Evolutionary conservation across 345 rosid species (phyloP), one percentile per base, ranked within the genome.

Genomic region (Sonneratia alba): DNA sequence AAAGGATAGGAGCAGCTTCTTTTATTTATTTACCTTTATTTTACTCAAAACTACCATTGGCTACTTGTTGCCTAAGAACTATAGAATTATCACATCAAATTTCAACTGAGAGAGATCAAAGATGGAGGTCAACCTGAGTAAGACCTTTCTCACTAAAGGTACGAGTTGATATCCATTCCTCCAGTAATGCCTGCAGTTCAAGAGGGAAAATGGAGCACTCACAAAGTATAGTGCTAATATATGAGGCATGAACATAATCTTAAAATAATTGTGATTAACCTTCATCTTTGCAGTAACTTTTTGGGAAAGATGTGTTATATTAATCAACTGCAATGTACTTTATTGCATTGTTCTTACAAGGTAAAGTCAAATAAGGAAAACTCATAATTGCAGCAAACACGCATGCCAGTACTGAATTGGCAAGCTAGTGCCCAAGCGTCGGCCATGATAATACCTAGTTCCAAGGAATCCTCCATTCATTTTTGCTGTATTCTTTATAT

Each of bases 131-230:
- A 62, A 92, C 98, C 94, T 84, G 84, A 13, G 86, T 81, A 73
- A 84, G 84, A 82, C 79, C 80, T 72, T 88, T 87, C 71, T 87
- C 89, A 70, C 88, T 75, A 49, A 79, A 83, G 72, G 88, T 79
- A 68, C 85, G 88, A 18, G 91, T 79, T 64, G 89, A 79, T 79
- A 89, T 83, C 96, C 97, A 89, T 80, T 96, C 99, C 82, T 96
- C 99, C 55, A 96, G 81, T 80, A 92, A 85, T 70, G 98, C 95
- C 98, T 96, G 81, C 77, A 79, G 67, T 62, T 13, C 24, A 42
- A 45, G 70, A 22, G 32, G 4, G 19, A 59, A 2, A 27, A 27
- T 32, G 67, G 68, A 56, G 9, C 67, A 67, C 11, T 62, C 66
- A 53, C 16, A 62, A 62, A 10, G 38, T 3, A 27, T 11, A 34